Percentiles rank a stretch among this genome's conserved stretches.
These are phyloP conservation scores for Arthroderma uncinatum DNA, from an alignment of 2,329 filamentous ascomycete species.

Conservation along the genomic window DNA sequence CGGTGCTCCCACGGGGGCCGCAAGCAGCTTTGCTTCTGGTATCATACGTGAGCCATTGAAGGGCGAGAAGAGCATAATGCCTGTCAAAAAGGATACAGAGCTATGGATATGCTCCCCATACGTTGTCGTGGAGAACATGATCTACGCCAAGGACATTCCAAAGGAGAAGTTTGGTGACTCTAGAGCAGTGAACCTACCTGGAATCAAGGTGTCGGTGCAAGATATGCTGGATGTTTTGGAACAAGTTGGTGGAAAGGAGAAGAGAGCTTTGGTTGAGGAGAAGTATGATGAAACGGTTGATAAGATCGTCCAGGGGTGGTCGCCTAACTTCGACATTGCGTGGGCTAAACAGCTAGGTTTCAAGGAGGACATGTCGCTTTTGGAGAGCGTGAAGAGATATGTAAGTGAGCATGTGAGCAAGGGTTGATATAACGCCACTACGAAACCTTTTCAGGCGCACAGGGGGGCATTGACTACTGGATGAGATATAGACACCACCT, in stretches of 20 bases:
- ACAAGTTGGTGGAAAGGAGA: slow-evolving; percentile 46
- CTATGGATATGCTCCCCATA: slow-evolving; percentile 49
- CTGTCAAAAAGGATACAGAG: slow-evolving; percentile 42
- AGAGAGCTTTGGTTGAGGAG: slow-evolving; percentile 43
- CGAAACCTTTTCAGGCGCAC: too few relatives aligned
- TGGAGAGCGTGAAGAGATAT: slow-evolving; percentile 33
- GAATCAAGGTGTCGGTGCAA: slow-evolving; percentile 47
- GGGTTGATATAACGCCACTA: background rate
- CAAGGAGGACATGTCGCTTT: slow-evolving; percentile 31
- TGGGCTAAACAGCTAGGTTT: slow-evolving; percentile 44
- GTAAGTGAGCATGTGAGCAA: slow-evolving; percentile 23
- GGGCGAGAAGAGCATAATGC: slow-evolving; percentile 41
- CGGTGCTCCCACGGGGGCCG: slow-evolving; percentile 42
- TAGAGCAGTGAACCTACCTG: slow-evolving; percentile 45
- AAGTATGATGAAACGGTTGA: slow-evolving; percentile 45
- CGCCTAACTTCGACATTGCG: slow-evolving; percentile 44
- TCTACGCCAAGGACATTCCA: slow-evolving; percentile 42
- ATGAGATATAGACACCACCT: too few relatives aligned
- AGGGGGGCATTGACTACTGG: too few relatives aligned
- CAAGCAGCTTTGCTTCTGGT: slow-evolving; percentile 42
- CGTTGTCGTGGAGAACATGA: slow-evolving; percentile 44
- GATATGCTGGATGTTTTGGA: slow-evolving; percentile 50
- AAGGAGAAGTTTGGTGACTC: slow-evolving; percentile 43
- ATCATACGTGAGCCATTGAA: slow-evolving; percentile 45
- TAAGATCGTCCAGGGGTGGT: slow-evolving; percentile 51